A percentile compares a stretch with the other conserved stretches of the same genome.
Conservation (phyloP, 805 yeast genomes). For the Geotrichum ghanense region DNA sequence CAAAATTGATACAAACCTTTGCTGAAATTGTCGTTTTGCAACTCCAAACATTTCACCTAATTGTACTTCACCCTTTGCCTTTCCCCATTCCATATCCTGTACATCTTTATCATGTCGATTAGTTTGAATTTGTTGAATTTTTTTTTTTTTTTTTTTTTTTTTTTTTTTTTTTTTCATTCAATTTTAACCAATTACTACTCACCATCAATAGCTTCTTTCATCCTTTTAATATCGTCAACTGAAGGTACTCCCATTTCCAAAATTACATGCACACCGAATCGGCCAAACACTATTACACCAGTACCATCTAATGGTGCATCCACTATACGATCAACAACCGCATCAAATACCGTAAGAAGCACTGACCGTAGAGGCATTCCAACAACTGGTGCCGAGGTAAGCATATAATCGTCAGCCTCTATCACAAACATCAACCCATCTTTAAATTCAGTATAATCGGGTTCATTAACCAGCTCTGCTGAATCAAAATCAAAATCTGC, state of each 20-base stretch:
- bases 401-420: slow-evolving; percentile 26
- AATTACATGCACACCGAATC: slow-evolving; percentile 14
- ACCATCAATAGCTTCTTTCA: slow-evolving; percentile 29
- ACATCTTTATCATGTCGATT: too few relatives aligned
- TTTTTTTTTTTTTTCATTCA: too few relatives aligned
- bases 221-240: slow-evolving; percentile 29
- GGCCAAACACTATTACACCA: slow-evolving; percentile 49
- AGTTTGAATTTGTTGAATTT: too few relatives aligned
- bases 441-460: slow-evolving; percentile 16
- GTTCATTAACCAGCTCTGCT: background rate
- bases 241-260: slow-evolving; percentile 35
- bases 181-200: too few relatives aligned
- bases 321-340: slow-evolving; percentile 55
- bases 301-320: slow-evolving; percentile 58
- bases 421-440: slow-evolving; percentile 28
- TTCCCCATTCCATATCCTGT: too few relatives aligned
- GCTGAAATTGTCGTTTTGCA: too few relatives aligned
- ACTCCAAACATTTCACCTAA: too few relatives aligned
- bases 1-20: too few relatives aligned
- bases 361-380: slow-evolving; percentile 15
- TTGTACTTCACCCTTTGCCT: too few relatives aligned
- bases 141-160: too few relatives aligned
- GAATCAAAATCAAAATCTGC: background rate
- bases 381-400: slow-evolving; percentile 12
- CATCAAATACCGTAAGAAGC: slow-evolving; percentile 43